Percentiles rank a stretch among this genome's conserved stretches.
Conservation (phyloP, 345 rosid species). For the Salix koriyanagi region DNA sequence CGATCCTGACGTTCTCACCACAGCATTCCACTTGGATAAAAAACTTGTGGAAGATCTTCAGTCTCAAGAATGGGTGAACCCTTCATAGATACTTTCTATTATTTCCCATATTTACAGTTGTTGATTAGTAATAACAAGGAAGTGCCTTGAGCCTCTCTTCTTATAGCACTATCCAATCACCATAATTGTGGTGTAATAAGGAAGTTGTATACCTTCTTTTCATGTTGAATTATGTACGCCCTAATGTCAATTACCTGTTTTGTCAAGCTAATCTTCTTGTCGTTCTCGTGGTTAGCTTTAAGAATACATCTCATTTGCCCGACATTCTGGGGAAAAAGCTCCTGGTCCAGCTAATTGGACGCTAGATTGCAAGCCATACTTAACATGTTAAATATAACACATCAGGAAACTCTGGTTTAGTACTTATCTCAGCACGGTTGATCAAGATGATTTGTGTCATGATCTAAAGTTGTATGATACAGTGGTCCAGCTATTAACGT, state of each 20-base stretch:
- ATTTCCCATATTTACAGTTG: not conserved
- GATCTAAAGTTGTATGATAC: too few relatives aligned
- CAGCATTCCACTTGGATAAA: conserved; percentile 14
- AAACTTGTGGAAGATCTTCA: not conserved
- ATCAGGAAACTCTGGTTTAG: not conserved
- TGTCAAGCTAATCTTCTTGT: too few relatives aligned
- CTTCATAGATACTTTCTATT: not conserved
- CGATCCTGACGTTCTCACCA: conserved; percentile 11
- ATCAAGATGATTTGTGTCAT: not conserved
- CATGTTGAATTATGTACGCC: too few relatives aligned
- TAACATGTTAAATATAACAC: not conserved
- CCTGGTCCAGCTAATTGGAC: not conserved
- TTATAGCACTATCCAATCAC: not conserved
- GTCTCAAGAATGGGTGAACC: not conserved
- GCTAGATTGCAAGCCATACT: not conserved
- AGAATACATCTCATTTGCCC: too few relatives aligned
- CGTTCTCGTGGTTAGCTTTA: too few relatives aligned
- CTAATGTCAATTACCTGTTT: too few relatives aligned
- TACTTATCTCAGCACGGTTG: not conserved
- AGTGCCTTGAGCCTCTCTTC: not conserved
- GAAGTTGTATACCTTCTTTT: not conserved
- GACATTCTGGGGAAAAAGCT: too few relatives aligned
- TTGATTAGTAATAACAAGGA: not conserved
- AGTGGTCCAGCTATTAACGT: too few relatives aligned
- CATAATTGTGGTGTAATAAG: not conserved